Conservation (phyloP, 2,329 filamentous ascomycete species). For the Fusarium sp. region DNA sequence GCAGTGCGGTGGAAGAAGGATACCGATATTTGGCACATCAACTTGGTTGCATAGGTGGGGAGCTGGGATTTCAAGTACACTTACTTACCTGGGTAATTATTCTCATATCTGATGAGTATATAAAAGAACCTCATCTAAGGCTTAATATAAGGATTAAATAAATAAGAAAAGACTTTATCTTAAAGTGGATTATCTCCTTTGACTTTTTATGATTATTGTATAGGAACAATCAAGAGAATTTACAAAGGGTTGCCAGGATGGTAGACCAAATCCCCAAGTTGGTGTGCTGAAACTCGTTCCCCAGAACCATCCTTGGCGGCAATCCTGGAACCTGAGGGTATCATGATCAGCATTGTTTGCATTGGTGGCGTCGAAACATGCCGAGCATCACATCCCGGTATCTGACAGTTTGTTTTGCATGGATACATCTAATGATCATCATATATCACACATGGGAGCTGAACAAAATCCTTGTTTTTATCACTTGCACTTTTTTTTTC, state of each 20-base stretch:
- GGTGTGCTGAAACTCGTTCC: neutral
- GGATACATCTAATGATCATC: neutral
- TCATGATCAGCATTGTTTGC: slow-evolving; percentile 2
- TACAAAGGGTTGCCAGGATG: neutral
- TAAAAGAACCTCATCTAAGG: neutral
- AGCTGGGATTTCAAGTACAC: neutral
- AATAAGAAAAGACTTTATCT: neutral
- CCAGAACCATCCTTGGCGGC: neutral
- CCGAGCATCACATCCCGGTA: neutral
- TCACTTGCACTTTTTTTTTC: neutral
- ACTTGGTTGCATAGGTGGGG: neutral
- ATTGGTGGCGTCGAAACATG: slow-evolving; percentile 1
- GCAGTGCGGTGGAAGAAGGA: neutral
- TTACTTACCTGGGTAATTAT: neutral
- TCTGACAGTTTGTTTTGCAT: neutral
- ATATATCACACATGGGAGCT: neutral
- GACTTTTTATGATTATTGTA: neutral
- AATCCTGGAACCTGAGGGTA: neutral
- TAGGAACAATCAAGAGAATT: neutral
- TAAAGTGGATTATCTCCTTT: neutral
- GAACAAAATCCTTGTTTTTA: neutral
- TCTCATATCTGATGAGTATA: neutral
- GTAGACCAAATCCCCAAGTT: neutral
- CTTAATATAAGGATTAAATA: neutral
- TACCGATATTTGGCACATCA: neutral